Evolutionary conservation across 1,284 basidiomycete genomes (phyloP).

Genomic region (Laetiporus sulphureus): DNA sequence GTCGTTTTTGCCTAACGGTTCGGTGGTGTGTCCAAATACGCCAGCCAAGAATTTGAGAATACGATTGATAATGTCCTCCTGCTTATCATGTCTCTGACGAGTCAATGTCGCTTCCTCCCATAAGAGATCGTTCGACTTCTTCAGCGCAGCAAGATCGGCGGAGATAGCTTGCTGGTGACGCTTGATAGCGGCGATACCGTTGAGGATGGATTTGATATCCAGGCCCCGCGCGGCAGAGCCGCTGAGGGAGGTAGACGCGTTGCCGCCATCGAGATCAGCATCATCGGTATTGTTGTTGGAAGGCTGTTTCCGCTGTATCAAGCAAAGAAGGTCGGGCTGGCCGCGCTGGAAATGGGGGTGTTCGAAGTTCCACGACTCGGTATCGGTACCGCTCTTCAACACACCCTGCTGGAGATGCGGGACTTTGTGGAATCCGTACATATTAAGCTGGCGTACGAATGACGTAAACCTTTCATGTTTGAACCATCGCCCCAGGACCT

Average conservation of each 20-base stretch:
- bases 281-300: conserved; percentile 24
- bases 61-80: conserved; percentile 95
- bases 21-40: conserved; percentile 70
- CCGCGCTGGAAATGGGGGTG: conserved; percentile 87
- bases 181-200: conserved; percentile 84
- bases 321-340: conserved; percentile 83
- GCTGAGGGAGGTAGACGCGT: conserved; percentile 14
- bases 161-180: conserved; percentile 89
- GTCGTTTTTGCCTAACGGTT: conserved; percentile 37
- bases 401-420: conserved; percentile 95
- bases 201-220: conserved; percentile 73
- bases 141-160: conserved; percentile 82
- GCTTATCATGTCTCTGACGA: conserved; percentile 79
- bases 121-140: conserved; percentile 81
- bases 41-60: conserved; percentile 95
- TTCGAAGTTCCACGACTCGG: conserved; percentile 91
- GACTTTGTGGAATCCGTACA: conserved; percentile 96
- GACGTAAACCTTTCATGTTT: conserved; percentile 94
- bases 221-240: conserved; percentile 46
- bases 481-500: conserved; percentile 91
- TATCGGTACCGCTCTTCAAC: conserved; percentile 74
- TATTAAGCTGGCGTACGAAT: conserved; percentile 95
- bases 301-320: conserved; percentile 74
- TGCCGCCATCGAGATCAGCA: conserved; percentile 22
- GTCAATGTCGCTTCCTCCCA: conserved; percentile 90